Percentiles rank a stretch among this genome's conserved stretches.
phyloP scores from a whole-genome alignment of 2,329 filamentous ascomycete species.

The Fusarium redolens region DNA sequence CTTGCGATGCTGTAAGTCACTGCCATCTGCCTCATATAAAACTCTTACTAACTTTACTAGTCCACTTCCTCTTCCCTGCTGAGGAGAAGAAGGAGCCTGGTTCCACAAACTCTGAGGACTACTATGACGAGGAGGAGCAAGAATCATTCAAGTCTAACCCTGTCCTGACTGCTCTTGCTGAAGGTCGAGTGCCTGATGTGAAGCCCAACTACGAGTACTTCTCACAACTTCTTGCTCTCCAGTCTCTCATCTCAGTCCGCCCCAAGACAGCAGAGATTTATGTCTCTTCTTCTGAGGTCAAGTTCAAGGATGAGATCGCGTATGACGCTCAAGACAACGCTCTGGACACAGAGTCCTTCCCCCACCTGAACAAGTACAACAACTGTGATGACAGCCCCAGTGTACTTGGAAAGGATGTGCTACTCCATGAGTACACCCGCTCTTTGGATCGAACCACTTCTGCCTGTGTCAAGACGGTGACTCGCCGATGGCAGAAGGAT shows the following conservation, averaged over 20 bases:
- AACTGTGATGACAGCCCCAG: constrained; percentile 64
- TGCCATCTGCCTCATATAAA: not conserved
- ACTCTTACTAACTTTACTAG: constrained; percentile 48
- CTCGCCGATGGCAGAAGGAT: constrained; percentile 66
- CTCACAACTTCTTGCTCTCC: constrained; percentile 64
- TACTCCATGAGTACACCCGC: constrained; percentile 70
- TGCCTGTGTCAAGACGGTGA: constrained; percentile 64
- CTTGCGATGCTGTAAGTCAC: constrained; percentile 70
- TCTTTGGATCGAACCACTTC: constrained; percentile 66
- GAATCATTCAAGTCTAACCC: constrained; percentile 73
- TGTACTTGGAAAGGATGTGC: constrained; percentile 62
- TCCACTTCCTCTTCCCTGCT: constrained; percentile 70
- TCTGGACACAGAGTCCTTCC: constrained; percentile 62
- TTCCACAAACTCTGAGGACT: constrained; percentile 71
- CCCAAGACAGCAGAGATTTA: constrained; percentile 71
- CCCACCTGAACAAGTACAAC: constrained; percentile 66
- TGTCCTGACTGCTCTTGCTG: constrained; percentile 70
- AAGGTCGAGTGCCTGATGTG: constrained; percentile 67
- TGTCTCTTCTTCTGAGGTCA: constrained; percentile 64
- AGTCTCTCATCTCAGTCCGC: constrained; percentile 64
- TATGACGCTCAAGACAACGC: constrained; percentile 57
- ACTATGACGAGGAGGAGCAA: constrained; percentile 56
- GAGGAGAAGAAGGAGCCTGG: constrained; percentile 67
- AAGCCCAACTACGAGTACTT: constrained; percentile 73
- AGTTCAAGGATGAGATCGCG: constrained; percentile 61